Conservation (phyloP, 2,329 filamentous ascomycete species). For the Monosporascus sp. region DNA sequence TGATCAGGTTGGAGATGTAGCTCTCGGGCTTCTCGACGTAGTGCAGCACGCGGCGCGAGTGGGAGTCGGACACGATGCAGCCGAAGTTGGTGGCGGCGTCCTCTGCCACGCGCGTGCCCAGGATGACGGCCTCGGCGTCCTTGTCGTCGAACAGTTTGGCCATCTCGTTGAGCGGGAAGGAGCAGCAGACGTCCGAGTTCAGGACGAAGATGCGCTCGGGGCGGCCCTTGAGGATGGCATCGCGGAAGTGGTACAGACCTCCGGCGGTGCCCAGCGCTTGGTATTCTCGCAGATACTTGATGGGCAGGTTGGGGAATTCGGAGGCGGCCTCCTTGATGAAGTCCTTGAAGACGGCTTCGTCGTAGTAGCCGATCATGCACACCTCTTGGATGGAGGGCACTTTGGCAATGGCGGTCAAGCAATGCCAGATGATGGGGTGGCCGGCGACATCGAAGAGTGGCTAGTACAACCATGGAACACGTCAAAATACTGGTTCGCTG, state of each 20-base stretch:
- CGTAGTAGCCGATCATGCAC: constrained; percentile 97
- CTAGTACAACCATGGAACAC: constrained; percentile 36
- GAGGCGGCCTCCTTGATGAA: constrained; percentile 89
- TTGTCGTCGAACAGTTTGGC: constrained; percentile 89
- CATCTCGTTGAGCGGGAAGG: constrained; percentile 95
- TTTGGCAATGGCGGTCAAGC: constrained; percentile 84
- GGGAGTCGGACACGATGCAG: constrained; percentile 91
- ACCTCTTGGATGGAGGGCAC: constrained; percentile 91
- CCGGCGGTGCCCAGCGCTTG: constrained; percentile 92
- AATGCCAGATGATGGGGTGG: constrained; percentile 98
- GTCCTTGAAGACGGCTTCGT: constrained; percentile 93
- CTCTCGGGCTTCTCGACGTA: constrained; percentile 99
- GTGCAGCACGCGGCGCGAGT: constrained; percentile 92
- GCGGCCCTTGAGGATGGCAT: constrained; percentile 93
- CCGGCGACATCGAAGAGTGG: constrained; percentile 97
- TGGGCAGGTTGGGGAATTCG: constrained; percentile 80
- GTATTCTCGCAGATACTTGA: constrained; percentile 97
- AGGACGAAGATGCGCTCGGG: constrained; percentile 95
- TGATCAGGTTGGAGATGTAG: constrained; percentile 97
- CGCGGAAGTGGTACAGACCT: constrained; percentile 97
- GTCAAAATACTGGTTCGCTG: too few relatives aligned
- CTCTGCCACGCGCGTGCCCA: constrained; percentile 85
- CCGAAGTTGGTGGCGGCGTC: constrained; percentile 95
- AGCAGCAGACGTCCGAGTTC: constrained; percentile 98
- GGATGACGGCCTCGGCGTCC: constrained; percentile 92